Conservation (phyloP, 148 eudicot species). For the Suaeda aralocaspica region DNA sequence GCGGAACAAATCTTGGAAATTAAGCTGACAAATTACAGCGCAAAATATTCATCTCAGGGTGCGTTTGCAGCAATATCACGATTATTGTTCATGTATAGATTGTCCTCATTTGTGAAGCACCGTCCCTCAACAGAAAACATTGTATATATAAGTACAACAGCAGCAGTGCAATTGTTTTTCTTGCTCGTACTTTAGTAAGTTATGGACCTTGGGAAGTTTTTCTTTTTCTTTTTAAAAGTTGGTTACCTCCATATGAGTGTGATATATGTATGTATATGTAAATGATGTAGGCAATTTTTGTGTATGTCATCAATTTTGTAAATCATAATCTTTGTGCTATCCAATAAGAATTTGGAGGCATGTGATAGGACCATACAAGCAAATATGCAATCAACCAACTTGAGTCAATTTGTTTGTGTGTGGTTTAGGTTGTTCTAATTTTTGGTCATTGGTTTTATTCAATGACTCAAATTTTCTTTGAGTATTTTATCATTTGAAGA, state of each 20-base stretch:
- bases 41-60: conserved; percentile 5
- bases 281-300: conserved; percentile 18
- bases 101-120: conserved; percentile 26
- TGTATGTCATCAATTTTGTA: conserved; percentile 29
- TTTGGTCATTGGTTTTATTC: no score
- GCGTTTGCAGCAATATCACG: conserved; percentile 1
- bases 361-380: neutral
- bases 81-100: conserved; percentile 13
- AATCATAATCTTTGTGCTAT: conserved; percentile 8
- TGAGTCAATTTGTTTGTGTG: neutral
- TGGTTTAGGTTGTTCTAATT: neutral
- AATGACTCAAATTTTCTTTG: no score
- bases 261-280: conserved; percentile 22
- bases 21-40: neutral
- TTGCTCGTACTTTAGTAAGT: conserved; percentile 10
- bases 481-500: no score
- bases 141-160: conserved; percentile 26
- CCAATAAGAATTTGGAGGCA: conserved; percentile 4
- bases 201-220: conserved; percentile 2
- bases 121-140: conserved; percentile 15
- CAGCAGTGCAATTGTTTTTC: conserved; percentile 22
- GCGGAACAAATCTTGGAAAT: neutral
- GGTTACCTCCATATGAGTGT: conserved; percentile 12
- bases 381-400: neutral
- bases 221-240: conserved; percentile 14